Evolutionary conservation across 192 early-diverging fungal species (phyloP).

Genomic region (Entomortierella lignicola): DNA sequence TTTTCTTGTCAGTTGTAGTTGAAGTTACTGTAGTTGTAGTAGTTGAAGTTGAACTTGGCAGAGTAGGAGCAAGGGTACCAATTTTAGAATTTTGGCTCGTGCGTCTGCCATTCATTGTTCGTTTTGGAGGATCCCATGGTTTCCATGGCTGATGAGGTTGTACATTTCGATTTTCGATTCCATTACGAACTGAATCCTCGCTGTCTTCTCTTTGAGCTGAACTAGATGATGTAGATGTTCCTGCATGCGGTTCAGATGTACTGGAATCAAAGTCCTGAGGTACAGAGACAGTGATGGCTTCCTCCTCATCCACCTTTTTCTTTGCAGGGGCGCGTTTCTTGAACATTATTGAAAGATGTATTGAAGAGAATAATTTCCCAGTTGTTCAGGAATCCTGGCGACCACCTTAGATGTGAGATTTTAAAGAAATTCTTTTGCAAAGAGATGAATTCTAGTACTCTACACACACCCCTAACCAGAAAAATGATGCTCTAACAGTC

Average conservation of each 20-base stretch:
- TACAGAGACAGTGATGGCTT: conserved; percentile 50
- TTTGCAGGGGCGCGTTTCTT: conserved; percentile 31
- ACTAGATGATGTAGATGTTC: background rate
- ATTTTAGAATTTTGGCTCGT: background rate
- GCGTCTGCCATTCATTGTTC: background rate
- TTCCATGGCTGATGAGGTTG: conserved; percentile 23
- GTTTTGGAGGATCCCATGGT: conserved; percentile 23
- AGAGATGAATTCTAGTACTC: too few relatives aligned
- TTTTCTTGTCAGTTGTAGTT: background rate
- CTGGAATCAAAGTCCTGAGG: conserved; percentile 25
- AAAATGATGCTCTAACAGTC: too few relatives aligned
- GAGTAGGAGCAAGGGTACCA: background rate
- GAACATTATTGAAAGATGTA: conserved; percentile 23
- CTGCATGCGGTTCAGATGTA: background rate
- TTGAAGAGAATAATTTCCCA: too few relatives aligned
- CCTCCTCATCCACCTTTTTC: conserved; percentile 7
- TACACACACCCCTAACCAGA: too few relatives aligned
- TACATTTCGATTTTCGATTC: background rate
- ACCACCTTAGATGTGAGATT: too few relatives aligned
- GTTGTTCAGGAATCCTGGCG: too few relatives aligned
- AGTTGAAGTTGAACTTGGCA: background rate
- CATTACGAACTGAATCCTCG: conserved; percentile 5
- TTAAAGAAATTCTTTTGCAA: too few relatives aligned
- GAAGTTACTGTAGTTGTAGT: background rate
- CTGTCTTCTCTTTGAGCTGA: background rate